Evolutionary conservation across 2,329 filamentous ascomycete genomes (phyloP), one percentile per base, ranked within the genome.

Genomic region (Ascochyta pisi): DNA sequence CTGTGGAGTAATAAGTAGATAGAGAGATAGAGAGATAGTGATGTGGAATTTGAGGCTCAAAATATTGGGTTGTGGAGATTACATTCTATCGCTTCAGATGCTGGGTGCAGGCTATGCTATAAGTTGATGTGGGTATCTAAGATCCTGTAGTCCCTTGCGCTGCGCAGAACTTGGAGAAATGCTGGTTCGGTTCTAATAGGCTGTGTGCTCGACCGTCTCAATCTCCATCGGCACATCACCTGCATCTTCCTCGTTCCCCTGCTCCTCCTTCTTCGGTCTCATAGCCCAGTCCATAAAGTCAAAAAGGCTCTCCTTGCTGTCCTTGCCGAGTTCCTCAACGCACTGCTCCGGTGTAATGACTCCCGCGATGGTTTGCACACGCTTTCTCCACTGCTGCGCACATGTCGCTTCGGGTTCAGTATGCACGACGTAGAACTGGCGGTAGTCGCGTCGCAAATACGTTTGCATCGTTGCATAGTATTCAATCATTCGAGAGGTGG

Each of bases 341-440:
- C 63, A 73, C 24, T 60, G 51, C 24, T 66, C 61, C 2, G 70
- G 70, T 3, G 65, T 70, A 6, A 75, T 65, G 22, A 75, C 60
- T 31, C 66, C 67, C 2, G 63, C 63, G 23, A 75, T 64, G 10
- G 61, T 67, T 12, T 64, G 59, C 2, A 66, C 64, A 13, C 61
- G 51, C 2, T 64, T 29, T 38, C 59, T 65, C 71, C 71, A 75
- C 10, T 62, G 41, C 22, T 54, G 47, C 9, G 59, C 61, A 16
- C 51, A 54, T 4, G 45, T 23, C 4, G 61, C 58, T 1, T 44
- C 29, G 1, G 69, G 61, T n/a, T 71, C 60, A 0, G 69, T 68
- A 22, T 75, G 73, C 3, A 74, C 70, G 1, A 75, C 61, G 38
- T 62, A 72, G 52, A 66, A 70, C 5, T 71, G 66, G 15, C 73